Evolutionary conservation across 352 stramenopile species (phyloP), one percentile per base, ranked within the genome.

Genomic region (Thalassiosira exigua): DNA sequence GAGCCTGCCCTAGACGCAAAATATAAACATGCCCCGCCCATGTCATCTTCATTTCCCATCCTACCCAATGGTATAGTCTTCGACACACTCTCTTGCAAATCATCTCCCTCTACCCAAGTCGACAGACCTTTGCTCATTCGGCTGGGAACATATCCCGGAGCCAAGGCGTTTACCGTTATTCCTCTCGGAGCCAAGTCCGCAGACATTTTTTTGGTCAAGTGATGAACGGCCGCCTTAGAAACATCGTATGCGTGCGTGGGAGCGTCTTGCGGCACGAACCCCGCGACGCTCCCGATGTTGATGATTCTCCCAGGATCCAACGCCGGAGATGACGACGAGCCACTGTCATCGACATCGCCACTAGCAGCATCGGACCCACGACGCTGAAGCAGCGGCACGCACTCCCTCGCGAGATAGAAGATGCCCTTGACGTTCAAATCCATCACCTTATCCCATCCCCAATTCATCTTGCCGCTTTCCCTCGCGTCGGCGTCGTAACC

Each of bases 131-230:
- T 77, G 4, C 91, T 91, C 96, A 98, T 97, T 56, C 93, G 92
- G 32, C 89, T 95, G 1, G 92, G 94, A 17, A 98, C 93, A 69
- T 97, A 94, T 17, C 96, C 96, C 3, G 95, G 96, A 1, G 95
- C 94, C 19, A 99, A 91, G 26, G 92, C 93, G 84, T 99, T 99
- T n/a, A 98, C 96, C 3, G 96, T 95, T 65, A 98, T 98, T 76
- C 94, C 88, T 21, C 86, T 61, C 0, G 78, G 69, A 29, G 95
- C 95, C 4, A 99, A 90, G 79, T 98, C 96, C 0, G 91, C 87
- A 0, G 96, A 92, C 32, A 98, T 65, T 50, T 97, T 93, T 44
- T 94, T 94, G 24, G 96, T 98, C 22, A 99, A 79, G 69, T 97
- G 93, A 83, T 98, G 95, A 19, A 98, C 82, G 1, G 95, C 96